Base-by-base conservation (phyloP, 2,329 filamentous ascomycete species). In the Colletotrichum musae region DNA sequence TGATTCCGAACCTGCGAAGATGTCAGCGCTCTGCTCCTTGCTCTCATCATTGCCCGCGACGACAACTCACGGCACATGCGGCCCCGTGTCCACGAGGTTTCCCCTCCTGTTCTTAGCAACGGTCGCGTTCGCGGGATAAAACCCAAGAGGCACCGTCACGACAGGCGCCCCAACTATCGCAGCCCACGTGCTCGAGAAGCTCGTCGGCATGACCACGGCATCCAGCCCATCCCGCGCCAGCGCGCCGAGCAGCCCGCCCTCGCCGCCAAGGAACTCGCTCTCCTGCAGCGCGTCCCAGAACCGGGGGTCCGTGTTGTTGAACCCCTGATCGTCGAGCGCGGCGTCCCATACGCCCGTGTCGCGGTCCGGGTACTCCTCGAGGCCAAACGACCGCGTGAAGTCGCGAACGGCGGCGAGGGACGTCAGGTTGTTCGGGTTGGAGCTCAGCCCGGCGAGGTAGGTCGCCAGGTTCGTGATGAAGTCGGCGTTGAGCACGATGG, bases 101-200 rank as follows among this genome's bases (percentile, higher is more conserved):
- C 72, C 69, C 21, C 71, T 56, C 5, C 18, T 24, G 41, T 70
- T 72, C 60, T 50, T 72, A 7, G 53, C 43, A 10, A 71, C 70
- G 2, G 65, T 59, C 16, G 71, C 54, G 16, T 70, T 71, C 16
- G 64, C 64, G 4, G 71, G 71, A 13, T 72, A 73, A 47, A 85
- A 85, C 0, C 89, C 89, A 71, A 92, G 79, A 0, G 90, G 90
- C 0, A 92, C 88, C 0, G 87, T 89, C 16, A 92, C 80, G 4
- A 89, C 82, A 0, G 91, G 91, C 21, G 71, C 65, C 2, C 75
- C 75, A 3, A 74, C 54, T 9, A 72, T 70, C 16, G 74, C 71
- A 12, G 73, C 71, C 71, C 71, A 74, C 9, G 48, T 32, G 9
- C 72, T 47, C n/a, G 75, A 63, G 18, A 72, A 47, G 15, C 68